These are phyloP conservation scores for Fusarium compactum DNA, from an alignment of 2,329 filamentous ascomycete genomes.

Conservation along the genomic window DNA sequence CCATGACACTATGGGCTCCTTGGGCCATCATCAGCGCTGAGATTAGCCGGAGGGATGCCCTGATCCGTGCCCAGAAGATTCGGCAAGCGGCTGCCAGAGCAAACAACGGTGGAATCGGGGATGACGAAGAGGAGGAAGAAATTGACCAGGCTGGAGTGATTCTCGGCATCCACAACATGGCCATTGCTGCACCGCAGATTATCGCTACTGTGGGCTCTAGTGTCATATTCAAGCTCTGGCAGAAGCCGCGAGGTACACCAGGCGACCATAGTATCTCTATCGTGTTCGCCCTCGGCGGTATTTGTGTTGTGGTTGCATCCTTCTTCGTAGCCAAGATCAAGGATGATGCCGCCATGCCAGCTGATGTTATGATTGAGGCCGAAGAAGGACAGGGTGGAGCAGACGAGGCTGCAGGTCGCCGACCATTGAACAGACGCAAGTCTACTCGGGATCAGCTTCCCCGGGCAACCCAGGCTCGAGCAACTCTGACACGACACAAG, in stretches of 20 bases:
- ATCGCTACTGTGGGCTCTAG: conserved; percentile 88
- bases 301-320: conserved; percentile 81
- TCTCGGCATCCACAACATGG: conserved; percentile 94
- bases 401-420: conserved; percentile 31
- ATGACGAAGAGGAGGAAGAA: conserved; percentile 60
- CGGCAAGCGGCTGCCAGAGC: conserved; percentile 35
- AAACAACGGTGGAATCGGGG: conserved; percentile 29
- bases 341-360: conserved; percentile 64
- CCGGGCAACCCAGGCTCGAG: conserved; percentile 59
- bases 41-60: conserved; percentile 83
- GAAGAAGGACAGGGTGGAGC: conserved; percentile 59
- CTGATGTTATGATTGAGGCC: conserved; percentile 55
- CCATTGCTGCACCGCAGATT: conserved; percentile 91
- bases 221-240: conserved; percentile 84
- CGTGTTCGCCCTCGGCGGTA: conserved; percentile 85
- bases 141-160: conserved; percentile 88
- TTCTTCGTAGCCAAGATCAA: conserved; percentile 76
- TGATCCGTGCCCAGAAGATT: conserved; percentile 56
- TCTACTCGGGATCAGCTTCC: conserved; percentile 58
- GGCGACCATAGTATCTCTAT: conserved; percentile 90
- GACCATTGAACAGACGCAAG: conserved; percentile 51
- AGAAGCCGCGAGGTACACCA: conserved; percentile 86
- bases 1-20: conserved; percentile 91
- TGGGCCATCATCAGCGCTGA: conserved; percentile 96
- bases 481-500: conserved; percentile 61